A percentile compares a stretch with the other conserved stretches of the same genome.
Evolutionary conservation across 148 eudicot species (phyloP).

Genomic region (Rhododendron henanense): DNA sequence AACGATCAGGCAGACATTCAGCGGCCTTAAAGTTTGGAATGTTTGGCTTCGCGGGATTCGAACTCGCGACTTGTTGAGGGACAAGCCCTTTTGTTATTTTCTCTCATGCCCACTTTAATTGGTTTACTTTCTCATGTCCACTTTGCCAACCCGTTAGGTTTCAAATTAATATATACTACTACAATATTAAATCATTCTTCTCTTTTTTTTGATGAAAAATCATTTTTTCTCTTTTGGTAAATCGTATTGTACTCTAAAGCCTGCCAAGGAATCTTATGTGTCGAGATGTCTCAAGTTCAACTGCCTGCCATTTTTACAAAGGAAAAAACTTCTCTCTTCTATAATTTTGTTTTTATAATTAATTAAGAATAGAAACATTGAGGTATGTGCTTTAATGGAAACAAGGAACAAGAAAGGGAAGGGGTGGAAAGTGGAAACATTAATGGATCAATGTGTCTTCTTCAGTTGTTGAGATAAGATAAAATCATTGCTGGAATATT

Average conservation of each 20-base stretch:
- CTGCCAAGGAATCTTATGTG: neutral
- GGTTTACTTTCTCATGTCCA: neutral
- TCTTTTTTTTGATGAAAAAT: neutral
- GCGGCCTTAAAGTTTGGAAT: neutral
- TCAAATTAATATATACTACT: neutral
- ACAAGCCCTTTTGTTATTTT: too few species aligned
- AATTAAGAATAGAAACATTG: neutral
- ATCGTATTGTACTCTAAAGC: neutral
- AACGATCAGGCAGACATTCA: neutral
- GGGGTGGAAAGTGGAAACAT: too few species aligned
- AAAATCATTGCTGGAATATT: neutral
- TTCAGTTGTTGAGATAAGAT: neutral
- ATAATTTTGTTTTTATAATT: neutral
- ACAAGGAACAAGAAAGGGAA: neutral
- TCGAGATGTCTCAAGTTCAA: neutral
- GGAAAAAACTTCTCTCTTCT: neutral
- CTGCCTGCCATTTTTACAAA: neutral
- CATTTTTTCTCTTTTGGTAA: neutral
- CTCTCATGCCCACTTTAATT: neutral
- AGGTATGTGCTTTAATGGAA: neutral
- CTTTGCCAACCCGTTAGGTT: neutral
- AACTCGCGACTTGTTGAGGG: neutral
- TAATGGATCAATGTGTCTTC: neutral
- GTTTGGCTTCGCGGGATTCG: neutral
- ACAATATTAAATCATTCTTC: neutral